A percentile compares a stretch with the other conserved stretches of the same genome.
Conservation (phyloP, 2,329 filamentous ascomycete genomes). For the Pseudocercospora crystallina region DNA sequence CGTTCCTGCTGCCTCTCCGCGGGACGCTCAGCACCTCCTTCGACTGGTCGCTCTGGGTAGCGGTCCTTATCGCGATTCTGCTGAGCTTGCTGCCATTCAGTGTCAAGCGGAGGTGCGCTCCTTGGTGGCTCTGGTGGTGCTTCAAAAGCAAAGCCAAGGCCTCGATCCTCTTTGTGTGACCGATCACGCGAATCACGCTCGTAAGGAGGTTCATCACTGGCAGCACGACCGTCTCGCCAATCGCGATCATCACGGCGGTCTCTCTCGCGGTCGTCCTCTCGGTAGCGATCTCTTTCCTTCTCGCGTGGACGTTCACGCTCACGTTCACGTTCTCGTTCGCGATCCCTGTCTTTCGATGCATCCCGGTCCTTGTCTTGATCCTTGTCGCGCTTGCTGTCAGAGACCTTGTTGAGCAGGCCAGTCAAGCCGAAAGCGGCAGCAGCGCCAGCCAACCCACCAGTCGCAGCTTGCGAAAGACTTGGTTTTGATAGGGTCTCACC, state of each 20-base stretch:
- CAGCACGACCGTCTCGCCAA: conserved; percentile 13
- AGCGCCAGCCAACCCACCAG: conserved; percentile 33
- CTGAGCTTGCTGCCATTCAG: conserved; percentile 17
- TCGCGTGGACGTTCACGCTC: conserved; percentile 19
- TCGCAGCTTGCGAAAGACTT: conserved; percentile 30
- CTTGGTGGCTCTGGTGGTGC: conserved; percentile 25
- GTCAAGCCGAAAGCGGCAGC: conserved; percentile 33
- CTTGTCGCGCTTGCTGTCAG: conserved; percentile 24
- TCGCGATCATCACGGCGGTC: conserved; percentile 22
- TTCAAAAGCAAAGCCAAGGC: conserved; percentile 37
- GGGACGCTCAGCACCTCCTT: background rate
- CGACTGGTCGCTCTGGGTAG: conserved; percentile 4
- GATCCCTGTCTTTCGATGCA: conserved; percentile 21
- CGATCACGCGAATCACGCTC: conserved; percentile 30
- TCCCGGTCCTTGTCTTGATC: conserved; percentile 26
- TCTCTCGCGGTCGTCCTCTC: conserved; percentile 20
- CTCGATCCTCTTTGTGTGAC: conserved; percentile 29
- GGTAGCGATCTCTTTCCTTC: conserved; percentile 16
- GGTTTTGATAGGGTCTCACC: conserved; percentile 23
- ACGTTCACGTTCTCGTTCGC: conserved; percentile 21
- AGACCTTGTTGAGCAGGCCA: conserved; percentile 27
- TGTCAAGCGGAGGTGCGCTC: conserved; percentile 17
- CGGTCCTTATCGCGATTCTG: background rate
- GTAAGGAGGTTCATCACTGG: conserved; percentile 26
- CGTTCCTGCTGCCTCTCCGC: background rate